A percentile compares a stretch with the other conserved stretches of the same genome.
Evolutionary conservation across 2,329 filamentous ascomycete genomes (phyloP).

Genomic region (Coleophoma cylindrospora): DNA sequence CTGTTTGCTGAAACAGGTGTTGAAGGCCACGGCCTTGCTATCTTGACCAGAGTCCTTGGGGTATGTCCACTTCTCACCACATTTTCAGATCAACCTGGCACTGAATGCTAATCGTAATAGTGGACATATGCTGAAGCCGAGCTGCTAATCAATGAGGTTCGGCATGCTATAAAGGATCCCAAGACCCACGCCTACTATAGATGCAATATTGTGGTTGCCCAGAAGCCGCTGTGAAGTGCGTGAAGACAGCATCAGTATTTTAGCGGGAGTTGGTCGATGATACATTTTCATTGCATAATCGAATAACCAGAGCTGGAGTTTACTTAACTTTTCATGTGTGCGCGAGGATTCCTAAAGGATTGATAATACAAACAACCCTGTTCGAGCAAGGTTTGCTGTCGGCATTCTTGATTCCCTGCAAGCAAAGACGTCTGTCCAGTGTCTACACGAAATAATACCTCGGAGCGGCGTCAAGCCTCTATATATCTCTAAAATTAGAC

Average conservation of each 20-base stretch:
- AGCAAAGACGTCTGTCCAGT: too few relatives aligned
- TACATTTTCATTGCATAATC: too few relatives aligned
- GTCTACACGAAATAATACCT: too few relatives aligned
- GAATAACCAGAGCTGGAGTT: too few relatives aligned
- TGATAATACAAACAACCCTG: too few relatives aligned
- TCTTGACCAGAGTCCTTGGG: conserved; percentile 10
- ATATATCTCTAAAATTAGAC: too few relatives aligned
- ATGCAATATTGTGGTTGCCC: neutral
- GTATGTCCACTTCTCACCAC: conserved; percentile 3
- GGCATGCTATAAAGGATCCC: conserved; percentile 4
- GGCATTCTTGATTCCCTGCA: too few relatives aligned
- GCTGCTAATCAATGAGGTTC: conserved; percentile 6
- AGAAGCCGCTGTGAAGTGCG: neutral
- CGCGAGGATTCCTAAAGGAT: too few relatives aligned
- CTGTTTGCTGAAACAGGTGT: conserved; percentile 8
- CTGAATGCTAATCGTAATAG: conserved; percentile 1
- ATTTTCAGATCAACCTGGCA: neutral
- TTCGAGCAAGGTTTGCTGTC: too few relatives aligned
- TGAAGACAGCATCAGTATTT: neutral
- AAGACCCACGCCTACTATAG: conserved; percentile 10
- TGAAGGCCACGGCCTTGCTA: conserved; percentile 8
- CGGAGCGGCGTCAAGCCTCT: too few relatives aligned
- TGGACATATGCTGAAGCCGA: conserved; percentile 9
- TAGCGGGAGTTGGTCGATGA: too few relatives aligned
- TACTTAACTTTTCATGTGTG: too few relatives aligned